Conservation (phyloP, 768 basidiomycete species). For the Leccinum obscurum region DNA sequence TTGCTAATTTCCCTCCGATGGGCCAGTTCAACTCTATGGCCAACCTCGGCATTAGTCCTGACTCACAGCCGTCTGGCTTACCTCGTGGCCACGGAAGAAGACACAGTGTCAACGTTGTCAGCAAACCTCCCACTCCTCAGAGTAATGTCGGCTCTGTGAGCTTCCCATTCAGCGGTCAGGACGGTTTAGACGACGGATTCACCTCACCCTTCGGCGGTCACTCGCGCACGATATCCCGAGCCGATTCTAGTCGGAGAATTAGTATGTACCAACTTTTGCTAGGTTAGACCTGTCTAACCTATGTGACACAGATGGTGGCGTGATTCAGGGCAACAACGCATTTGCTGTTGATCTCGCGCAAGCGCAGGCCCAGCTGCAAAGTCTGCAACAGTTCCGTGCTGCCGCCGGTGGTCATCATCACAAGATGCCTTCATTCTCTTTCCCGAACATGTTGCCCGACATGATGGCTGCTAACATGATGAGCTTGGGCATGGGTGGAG, state of each 20-base stretch:
- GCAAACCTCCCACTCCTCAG: conserved; percentile 58
- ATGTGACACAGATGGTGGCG: conserved; percentile 62
- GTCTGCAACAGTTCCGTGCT: conserved; percentile 95
- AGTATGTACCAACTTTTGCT: conserved; percentile 49
- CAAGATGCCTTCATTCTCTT: conserved; percentile 97
- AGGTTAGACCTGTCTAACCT: conserved; percentile 10
- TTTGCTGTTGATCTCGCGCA: conserved; percentile 88
- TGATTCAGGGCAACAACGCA: conserved; percentile 59
- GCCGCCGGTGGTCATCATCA: conserved; percentile 93
- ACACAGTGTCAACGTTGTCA: conserved; percentile 90
- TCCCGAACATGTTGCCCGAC: conserved; percentile 97
- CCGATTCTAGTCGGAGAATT: conserved; percentile 86
- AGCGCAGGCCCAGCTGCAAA: conserved; percentile 95
- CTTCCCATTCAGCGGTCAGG: conserved; percentile 52
- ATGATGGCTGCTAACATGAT: conserved; percentile 98
- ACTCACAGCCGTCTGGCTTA: conserved; percentile 62
- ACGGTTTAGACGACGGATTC: conserved; percentile 82
- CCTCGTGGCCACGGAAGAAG: conserved; percentile 86
- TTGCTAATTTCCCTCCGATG: conserved; percentile 42
- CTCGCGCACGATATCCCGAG: conserved; percentile 72
- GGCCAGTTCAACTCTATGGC: conserved; percentile 62
- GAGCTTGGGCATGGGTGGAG: conserved; percentile 80
- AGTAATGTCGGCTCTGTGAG: conserved; percentile 47
- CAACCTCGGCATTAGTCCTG: conserved; percentile 56
- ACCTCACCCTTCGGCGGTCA: conserved; percentile 64